These are phyloP conservation scores for Pseudomassariella vexata DNA, from an alignment of 2,329 filamentous ascomycete species.

Conservation along the genomic window DNA sequence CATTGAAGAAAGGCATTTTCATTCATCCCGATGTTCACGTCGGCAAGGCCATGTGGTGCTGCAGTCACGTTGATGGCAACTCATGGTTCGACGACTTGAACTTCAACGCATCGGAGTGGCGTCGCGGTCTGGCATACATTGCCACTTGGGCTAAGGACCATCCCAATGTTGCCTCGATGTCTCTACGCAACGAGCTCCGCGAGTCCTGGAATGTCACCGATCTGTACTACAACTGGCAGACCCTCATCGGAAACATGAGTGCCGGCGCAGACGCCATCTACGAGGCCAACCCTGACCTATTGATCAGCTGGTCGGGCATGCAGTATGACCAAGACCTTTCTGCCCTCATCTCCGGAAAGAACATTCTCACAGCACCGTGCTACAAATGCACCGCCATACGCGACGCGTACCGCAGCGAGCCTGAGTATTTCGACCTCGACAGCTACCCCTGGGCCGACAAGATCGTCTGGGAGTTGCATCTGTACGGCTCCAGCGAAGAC, in stretches of 20 bases:
- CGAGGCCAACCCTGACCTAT: conserved; percentile 34
- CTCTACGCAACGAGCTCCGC: conserved; percentile 35
- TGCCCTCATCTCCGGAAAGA: conserved; percentile 32
- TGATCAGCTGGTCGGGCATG: conserved; percentile 44
- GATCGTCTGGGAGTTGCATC: conserved; percentile 39
- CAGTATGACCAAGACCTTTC: conserved; percentile 41
- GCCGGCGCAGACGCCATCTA: conserved; percentile 36
- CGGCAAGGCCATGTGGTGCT: conserved; percentile 37
- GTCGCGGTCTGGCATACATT: conserved; percentile 47
- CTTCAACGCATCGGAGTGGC: conserved; percentile 49
- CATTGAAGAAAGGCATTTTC: conserved; percentile 27
- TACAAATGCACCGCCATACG: conserved; percentile 35
- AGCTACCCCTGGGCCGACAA: conserved; percentile 41
- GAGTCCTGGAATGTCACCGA: conserved; percentile 27
- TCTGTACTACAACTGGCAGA: conserved; percentile 38
- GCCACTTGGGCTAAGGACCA: conserved; percentile 34
- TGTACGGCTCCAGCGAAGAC: conserved; percentile 35
- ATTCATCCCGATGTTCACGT: conserved; percentile 36
- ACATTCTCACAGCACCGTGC: conserved; percentile 32
- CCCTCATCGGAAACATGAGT: conserved; percentile 37
- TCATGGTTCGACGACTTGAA: conserved; percentile 50
- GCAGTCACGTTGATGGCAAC: conserved; percentile 42
- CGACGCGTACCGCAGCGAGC: conserved; percentile 35
- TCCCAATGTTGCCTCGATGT: conserved; percentile 32
- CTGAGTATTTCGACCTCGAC: conserved; percentile 38